These are phyloP conservation scores for Malus hybrid DNA, from an alignment of 331 rosid genomes.

Conservation along the genomic window DNA sequence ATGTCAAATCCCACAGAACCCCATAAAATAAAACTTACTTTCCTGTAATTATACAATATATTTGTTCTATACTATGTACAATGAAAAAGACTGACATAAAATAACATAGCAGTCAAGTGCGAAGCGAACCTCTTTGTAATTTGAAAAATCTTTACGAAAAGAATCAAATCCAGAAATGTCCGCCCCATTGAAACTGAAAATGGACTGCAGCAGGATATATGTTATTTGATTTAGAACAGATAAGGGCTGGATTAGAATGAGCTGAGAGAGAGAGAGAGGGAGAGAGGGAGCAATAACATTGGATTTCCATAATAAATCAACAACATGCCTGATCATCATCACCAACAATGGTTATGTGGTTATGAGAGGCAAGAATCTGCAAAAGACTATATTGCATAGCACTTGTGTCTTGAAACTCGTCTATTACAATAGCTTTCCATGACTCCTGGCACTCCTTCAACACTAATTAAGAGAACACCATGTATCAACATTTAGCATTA, in stretches of 20 bases:
- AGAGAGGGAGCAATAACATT: neutral
- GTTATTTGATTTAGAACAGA: constrained; percentile 15
- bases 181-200: constrained; percentile 98
- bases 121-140: constrained; percentile 66
- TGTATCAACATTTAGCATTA: neutral
- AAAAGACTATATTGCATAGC: constrained; percentile 86
- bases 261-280: no score
- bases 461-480: constrained; percentile 28
- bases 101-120: constrained; percentile 14
- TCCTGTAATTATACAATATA: neutral
- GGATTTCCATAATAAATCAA: neutral
- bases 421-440: constrained; percentile 86
- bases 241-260: neutral
- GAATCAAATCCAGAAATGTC: constrained; percentile 84
- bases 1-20: constrained; percentile 17
- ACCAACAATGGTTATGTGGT: constrained; percentile 81
- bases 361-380: constrained; percentile 60
- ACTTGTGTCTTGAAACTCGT: constrained; percentile 98
- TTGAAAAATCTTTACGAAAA: constrained; percentile 74
- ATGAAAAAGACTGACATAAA: neutral
- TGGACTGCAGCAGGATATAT: constrained; percentile 55
- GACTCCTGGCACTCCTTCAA: constrained; percentile 63
- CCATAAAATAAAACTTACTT: constrained; percentile 34
- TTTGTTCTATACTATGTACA: no score
- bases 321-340: constrained; percentile 83